phyloP scores from a whole-genome alignment of 108 stramenopile genomes.

The Aureococcus anophagefferens region DNA sequence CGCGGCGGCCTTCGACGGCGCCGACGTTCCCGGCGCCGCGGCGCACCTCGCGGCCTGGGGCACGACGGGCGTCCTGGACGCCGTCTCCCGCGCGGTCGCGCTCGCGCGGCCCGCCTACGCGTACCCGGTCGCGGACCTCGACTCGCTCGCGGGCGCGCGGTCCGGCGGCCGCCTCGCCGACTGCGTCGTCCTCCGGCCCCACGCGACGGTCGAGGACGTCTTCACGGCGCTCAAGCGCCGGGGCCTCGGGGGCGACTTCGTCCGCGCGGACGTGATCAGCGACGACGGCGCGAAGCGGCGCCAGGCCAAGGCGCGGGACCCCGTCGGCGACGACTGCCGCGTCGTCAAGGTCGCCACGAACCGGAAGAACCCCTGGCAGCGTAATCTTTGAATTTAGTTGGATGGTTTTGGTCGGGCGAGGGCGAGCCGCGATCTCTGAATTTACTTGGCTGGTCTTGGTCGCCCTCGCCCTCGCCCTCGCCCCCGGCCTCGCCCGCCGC shows the following conservation, averaged over 20 bases:
- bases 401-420: no score
- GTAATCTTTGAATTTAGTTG: no score
- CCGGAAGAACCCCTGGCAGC: no score
- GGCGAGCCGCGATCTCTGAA: no score
- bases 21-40: background rate
- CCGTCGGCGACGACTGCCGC: no score
- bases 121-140: background rate
- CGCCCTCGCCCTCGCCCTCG: no score
- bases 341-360: no score
- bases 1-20: slow-evolving; percentile 1
- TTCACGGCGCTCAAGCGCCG: slow-evolving; percentile 9
- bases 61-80: slow-evolving; percentile 11
- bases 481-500: no score
- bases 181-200: slow-evolving; percentile 6
- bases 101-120: background rate
- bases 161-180: background rate
- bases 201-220: slow-evolving; percentile 17
- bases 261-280: slow-evolving; percentile 15
- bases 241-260: slow-evolving; percentile 18
- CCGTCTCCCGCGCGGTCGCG: slow-evolving; percentile 10
- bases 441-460: no score
- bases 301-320: no score
- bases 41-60: background rate
- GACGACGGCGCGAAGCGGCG: no score
- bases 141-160: background rate